A percentile compares a stretch with the other conserved stretches of the same genome.
Conservation (phyloP, 495 filamentous ascomycete species). For the Alectoria sarmentosa region DNA sequence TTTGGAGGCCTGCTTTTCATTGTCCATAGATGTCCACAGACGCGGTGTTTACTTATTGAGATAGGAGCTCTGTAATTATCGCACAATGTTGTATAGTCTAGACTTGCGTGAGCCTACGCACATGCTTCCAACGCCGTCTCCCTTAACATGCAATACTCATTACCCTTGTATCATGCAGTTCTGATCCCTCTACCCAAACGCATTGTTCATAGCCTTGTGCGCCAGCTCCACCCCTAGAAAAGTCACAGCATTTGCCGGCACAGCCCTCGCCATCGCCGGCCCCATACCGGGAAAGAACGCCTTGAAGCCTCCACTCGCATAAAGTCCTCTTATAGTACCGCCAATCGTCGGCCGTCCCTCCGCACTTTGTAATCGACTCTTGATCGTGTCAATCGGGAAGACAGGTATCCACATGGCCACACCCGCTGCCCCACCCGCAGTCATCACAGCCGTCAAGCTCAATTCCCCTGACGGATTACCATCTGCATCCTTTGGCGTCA, state of each 20-base stretch:
- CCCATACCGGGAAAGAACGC: conserved; percentile 98
- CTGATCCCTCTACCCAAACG: conserved; percentile 12
- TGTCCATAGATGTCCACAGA: neutral
- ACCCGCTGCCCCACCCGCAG: conserved; percentile 82
- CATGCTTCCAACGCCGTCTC: neutral
- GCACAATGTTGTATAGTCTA: neutral
- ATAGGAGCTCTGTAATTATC: neutral
- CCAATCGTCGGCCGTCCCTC: conserved; percentile 80
- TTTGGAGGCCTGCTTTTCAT: no score
- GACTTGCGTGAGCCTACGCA: neutral
- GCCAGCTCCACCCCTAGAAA: conserved; percentile 29
- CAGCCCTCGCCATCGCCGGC: conserved; percentile 83
- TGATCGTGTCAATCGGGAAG: conserved; percentile 96
- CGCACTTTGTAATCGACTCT: conserved; percentile 86
- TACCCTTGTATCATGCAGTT: neutral
- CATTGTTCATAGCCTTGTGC: conserved; percentile 27
- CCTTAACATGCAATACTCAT: neutral
- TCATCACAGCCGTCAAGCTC: conserved; percentile 72
- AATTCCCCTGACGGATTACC: conserved; percentile 58
- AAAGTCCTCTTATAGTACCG: conserved; percentile 70
- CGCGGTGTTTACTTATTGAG: neutral
- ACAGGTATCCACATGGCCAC: conserved; percentile 99
- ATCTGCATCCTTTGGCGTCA: conserved; percentile 80
- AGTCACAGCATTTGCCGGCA: conserved; percentile 81
- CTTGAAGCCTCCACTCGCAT: conserved; percentile 71